Base-by-base conservation (phyloP, 306 rosid genomes). In the Macrotyloma uniflorum region DNA sequence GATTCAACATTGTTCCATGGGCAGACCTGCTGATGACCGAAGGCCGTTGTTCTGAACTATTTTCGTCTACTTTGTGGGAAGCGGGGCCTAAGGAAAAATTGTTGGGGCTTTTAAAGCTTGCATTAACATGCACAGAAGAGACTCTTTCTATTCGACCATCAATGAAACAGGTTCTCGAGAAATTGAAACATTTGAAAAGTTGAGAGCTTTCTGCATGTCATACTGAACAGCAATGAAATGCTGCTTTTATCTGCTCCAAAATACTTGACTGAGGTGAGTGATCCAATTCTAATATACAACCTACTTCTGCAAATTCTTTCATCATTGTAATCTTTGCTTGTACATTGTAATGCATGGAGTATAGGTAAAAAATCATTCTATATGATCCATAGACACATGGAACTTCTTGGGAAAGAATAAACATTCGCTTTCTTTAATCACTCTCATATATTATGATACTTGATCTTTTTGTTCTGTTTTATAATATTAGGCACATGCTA, bases 1-100 rank as follows among this genome's bases (percentile, higher is more conserved):
- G 96, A 15, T 87, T 91, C 83, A 91, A 89, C 51, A 89, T 91
- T 20, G 96, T 91, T 16, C 81, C 93, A 0, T 91, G 93, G 96
- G 93, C 96, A 0, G 85, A 85, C 80, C 70, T 87, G 79, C 74
- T 87, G 20, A 77, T 85, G 81, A 72, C 19, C 0, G 85, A 87
- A 80, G 82, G 68, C 22, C 90, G 87, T 73, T 82, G 79, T 69
- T 73, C 87, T 18, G 88, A 85, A 79, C 67, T 87, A 35, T 85
- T 87, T 74, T 73, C 82, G 13, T 80, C 85, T 46, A 63, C 80
- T 61, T 69, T 87, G 81, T 85, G 90, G 90, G 88, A 87, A 79
- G 24, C 79, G 24, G 88, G 88, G 32, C 90, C 90, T 0, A 74
- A 72, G 80, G 88, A 82, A 33, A 82, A 85, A 68, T 36, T 85